Percentiles rank a stretch among this genome's conserved stretches.
These are phyloP conservation scores for Thraustochytrium striatum DNA, from an alignment of 352 stramenopile genomes.

Conservation along the genomic window DNA sequence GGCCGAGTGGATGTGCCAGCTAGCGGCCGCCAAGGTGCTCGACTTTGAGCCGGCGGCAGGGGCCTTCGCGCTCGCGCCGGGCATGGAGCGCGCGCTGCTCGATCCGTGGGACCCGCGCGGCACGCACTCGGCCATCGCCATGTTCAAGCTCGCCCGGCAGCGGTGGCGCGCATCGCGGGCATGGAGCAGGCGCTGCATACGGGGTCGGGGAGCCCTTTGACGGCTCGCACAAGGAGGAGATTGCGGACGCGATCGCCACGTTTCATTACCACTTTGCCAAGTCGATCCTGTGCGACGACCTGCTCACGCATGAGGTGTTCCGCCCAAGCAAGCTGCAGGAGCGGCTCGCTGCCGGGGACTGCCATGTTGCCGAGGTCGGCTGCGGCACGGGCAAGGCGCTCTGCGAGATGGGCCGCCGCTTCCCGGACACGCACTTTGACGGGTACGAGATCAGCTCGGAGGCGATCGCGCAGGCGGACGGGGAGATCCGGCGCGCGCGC, in stretches of 20 bases:
- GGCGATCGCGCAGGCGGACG: conserved; percentile 28
- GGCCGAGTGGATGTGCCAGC: conserved; percentile 33
- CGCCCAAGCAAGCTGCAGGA: neutral
- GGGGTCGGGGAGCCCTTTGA: conserved; percentile 39
- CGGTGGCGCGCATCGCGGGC: neutral
- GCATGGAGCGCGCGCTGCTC: neutral
- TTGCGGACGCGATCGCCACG: conserved; percentile 15
- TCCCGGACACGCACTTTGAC: conserved; percentile 21
- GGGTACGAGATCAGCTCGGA: conserved; percentile 39
- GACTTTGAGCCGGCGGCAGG: neutral
- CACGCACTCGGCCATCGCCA: neutral
- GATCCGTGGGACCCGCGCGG: neutral
- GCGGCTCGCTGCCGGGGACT: neutral
- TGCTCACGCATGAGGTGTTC: neutral
- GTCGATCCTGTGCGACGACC: neutral
- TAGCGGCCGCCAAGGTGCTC: conserved; percentile 10
- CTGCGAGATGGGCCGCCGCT: conserved; percentile 10
- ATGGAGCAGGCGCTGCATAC: conserved; percentile 21
- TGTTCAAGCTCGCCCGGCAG: conserved; percentile 25
- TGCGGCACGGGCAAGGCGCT: conserved; percentile 16
- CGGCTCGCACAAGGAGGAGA: conserved; percentile 45
- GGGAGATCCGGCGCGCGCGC: neutral
- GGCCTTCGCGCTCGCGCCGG: neutral
- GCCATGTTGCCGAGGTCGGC: conserved; percentile 27
- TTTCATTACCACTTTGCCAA: conserved; percentile 31